These are phyloP conservation scores for Calophaca sinica DNA, from an alignment of 306 rosid species.

Conservation along the genomic window DNA sequence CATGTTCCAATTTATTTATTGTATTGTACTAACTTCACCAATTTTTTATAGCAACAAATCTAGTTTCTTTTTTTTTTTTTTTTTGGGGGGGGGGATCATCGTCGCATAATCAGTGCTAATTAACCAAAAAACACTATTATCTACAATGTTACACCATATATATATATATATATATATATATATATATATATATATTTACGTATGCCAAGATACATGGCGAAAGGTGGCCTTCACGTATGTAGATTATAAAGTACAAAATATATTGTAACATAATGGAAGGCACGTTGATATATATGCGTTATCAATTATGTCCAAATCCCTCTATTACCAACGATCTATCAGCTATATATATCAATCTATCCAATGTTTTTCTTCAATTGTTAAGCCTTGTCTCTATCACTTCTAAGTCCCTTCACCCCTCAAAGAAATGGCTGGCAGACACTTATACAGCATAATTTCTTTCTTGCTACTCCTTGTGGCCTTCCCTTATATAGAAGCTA, in stretches of 20 bases:
- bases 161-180: too few relatives aligned
- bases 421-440: constrained; percentile 61
- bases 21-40: too few relatives aligned
- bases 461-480: constrained; percentile 55
- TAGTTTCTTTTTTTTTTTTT: too few relatives aligned
- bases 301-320: constrained; percentile 1
- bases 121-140: too few relatives aligned
- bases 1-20: too few relatives aligned
- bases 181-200: too few relatives aligned
- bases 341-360: constrained; percentile 41
- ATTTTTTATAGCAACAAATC: too few relatives aligned
- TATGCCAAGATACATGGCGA: background rate
- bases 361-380: constrained; percentile 41
- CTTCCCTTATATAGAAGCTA: constrained; percentile 49
- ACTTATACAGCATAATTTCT: constrained; percentile 47
- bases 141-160: too few relatives aligned
- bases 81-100: too few relatives aligned
- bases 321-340: constrained; percentile 8
- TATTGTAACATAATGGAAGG: constrained; percentile 56
- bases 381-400: constrained; percentile 17
- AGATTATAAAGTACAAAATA: constrained; percentile 19
- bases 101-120: too few relatives aligned
- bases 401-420: constrained; percentile 25
- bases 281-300: constrained; percentile 56
- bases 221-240: constrained; percentile 66